A percentile compares a stretch with the other conserved stretches of the same genome.
phyloP scores from a whole-genome alignment of 139 green algal genomes.

The Chlamydomonas incerta region DNA sequence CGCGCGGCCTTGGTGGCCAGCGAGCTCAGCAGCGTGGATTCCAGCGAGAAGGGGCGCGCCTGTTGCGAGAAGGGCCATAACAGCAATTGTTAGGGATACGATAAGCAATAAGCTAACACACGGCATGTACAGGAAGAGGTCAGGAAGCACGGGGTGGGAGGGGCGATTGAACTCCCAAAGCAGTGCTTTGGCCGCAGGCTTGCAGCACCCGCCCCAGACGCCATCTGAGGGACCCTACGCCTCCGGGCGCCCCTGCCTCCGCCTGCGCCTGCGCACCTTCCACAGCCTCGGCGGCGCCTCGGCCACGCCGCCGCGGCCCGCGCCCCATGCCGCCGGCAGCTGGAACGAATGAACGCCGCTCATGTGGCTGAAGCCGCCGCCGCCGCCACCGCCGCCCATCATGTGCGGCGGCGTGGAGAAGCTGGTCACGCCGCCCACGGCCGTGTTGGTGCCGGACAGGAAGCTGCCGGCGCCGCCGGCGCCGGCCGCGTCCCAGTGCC shows the following conservation, averaged over 20 bases:
- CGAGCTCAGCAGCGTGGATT: slow-evolving; percentile 9
- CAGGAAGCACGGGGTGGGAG: no score
- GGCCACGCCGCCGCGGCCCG: not conserved
- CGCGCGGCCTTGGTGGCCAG: not conserved
- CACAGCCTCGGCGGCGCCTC: not conserved
- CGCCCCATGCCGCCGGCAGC: not conserved
- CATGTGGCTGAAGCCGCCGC: not conserved
- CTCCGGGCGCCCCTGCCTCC: no score
- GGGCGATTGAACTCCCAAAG: no score
- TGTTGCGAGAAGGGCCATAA: not conserved
- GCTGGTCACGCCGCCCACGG: not conserved
- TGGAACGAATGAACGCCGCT: slow-evolving; percentile 28
- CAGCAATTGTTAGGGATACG: no score
- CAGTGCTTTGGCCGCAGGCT: no score
- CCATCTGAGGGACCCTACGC: no score
- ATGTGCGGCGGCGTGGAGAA: not conserved
- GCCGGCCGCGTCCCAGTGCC: no score
- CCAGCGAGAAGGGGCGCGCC: slow-evolving; percentile 28
- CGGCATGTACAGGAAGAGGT: no score
- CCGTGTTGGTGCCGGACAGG: not conserved
- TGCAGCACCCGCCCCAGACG: no score
- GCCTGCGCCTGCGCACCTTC: not conserved
- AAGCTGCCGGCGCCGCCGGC: no score
- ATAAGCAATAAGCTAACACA: no score
- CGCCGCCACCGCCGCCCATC: not conserved